Evolutionary conservation across 1,139 yeast species (phyloP).

Genomic region (Kluyveromyces sp.): DNA sequence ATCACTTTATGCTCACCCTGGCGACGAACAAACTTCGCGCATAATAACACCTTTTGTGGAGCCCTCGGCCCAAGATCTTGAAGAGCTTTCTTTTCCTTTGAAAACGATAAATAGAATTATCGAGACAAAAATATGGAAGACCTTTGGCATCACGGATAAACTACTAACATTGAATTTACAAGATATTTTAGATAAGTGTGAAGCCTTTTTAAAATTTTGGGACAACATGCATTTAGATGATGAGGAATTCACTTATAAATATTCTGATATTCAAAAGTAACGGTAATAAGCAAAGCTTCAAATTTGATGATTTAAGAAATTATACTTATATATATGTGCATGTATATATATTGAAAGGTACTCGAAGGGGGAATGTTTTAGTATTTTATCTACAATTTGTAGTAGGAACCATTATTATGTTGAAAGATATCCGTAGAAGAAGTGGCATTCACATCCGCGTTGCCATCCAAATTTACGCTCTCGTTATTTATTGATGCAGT

Average conservation of each 20-base stretch:
- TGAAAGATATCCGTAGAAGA: constrained; percentile 10
- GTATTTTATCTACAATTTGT: constrained; percentile 5
- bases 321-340: too few relatives aligned
- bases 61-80: neutral
- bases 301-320: too few relatives aligned
- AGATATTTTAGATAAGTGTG: constrained; percentile 2
- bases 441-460: constrained; percentile 7
- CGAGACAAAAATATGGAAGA: constrained; percentile 1
- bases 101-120: neutral
- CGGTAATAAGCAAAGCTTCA: too few relatives aligned
- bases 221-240: constrained; percentile 4
- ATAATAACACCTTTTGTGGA: neutral
- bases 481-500: neutral
- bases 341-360: too few relatives aligned
- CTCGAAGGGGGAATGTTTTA: too few relatives aligned
- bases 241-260: constrained; percentile 6
- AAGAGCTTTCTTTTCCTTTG: neutral
- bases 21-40: neutral
- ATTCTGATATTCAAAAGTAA: too few relatives aligned
- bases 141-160: constrained; percentile 9
- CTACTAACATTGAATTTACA: constrained; percentile 1
- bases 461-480: constrained; percentile 1
- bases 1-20: neutral
- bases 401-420: constrained; percentile 7
- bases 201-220: constrained; percentile 4